A percentile compares a stretch with the other conserved stretches of the same genome.
Conservation (phyloP, 2,329 filamentous ascomycete genomes). For the Ophiostoma ulmi region DNA sequence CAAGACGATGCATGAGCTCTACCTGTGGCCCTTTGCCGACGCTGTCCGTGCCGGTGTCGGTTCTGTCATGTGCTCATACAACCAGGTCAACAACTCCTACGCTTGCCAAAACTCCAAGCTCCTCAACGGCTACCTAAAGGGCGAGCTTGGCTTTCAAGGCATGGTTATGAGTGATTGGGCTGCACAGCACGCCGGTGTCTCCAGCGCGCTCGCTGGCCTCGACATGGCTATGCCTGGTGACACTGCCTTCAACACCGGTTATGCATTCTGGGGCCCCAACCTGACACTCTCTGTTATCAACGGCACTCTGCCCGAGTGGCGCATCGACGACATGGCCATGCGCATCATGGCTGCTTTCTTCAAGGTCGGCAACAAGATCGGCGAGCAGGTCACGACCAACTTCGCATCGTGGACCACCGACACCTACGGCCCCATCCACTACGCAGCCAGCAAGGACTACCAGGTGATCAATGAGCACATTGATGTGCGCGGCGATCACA, state of each 20-base stretch:
- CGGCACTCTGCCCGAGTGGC: slow-evolving; percentile 64
- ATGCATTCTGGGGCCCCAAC: slow-evolving; percentile 49
- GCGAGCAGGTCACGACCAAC: slow-evolving; percentile 57
- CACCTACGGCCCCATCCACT: slow-evolving; percentile 66
- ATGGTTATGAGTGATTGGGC: slow-evolving; percentile 55
- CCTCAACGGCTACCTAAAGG: slow-evolving; percentile 59
- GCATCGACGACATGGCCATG: slow-evolving; percentile 74
- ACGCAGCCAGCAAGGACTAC: slow-evolving; percentile 48
- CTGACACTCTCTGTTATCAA: slow-evolving; percentile 73
- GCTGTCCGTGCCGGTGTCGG: slow-evolving; percentile 52
- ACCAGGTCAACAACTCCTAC: slow-evolving; percentile 62
- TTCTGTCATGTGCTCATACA: slow-evolving; percentile 50
- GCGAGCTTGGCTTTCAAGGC: slow-evolving; percentile 61
- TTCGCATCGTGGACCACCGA: slow-evolving; percentile 84
- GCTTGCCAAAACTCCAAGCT: slow-evolving; percentile 60
- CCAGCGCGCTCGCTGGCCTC: slow-evolving; percentile 64
- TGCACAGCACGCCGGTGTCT: slow-evolving; percentile 65
- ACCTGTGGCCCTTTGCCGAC: slow-evolving; percentile 61
- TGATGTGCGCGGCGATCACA: slow-evolving; percentile 76
- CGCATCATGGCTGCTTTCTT: slow-evolving; percentile 47
- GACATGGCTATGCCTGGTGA: slow-evolving; percentile 78
- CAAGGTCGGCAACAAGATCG: slow-evolving; percentile 55
- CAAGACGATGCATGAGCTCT: slow-evolving; percentile 57
- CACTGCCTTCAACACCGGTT: slow-evolving; percentile 56
- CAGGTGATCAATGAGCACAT: slow-evolving; percentile 73